A percentile compares a stretch with the other conserved stretches of the same genome.
phyloP scores from a whole-genome alignment of 305 asterid species.

The Fraxinus sp. region DNA sequence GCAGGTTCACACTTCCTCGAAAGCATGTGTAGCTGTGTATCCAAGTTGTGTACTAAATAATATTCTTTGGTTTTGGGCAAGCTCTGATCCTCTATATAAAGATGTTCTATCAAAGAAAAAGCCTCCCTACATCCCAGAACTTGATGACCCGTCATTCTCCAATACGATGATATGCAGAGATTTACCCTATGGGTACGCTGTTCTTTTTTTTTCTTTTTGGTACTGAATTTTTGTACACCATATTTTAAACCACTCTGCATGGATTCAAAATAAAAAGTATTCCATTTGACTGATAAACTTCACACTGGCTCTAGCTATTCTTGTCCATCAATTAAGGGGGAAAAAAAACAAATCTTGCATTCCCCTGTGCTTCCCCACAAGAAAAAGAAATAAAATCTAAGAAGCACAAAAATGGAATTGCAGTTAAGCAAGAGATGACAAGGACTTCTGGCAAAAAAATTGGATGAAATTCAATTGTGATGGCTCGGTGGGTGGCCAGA shows the following conservation, averaged over 20 bases:
- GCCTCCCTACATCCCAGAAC: constrained; percentile 81
- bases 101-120: constrained; percentile 52
- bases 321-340: not conserved
- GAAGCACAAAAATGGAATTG: not conserved
- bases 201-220: not conserved
- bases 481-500: not conserved
- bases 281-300: not conserved
- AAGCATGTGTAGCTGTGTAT: constrained; percentile 80
- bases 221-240: not conserved
- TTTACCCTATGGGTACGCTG: constrained; percentile 71
- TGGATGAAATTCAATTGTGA: not conserved
- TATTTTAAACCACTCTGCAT: not conserved
- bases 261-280: not conserved
- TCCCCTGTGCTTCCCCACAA: not conserved
- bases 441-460: not conserved
- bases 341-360: not conserved
- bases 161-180: constrained; percentile 61
- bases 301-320: not conserved
- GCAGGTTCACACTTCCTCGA: constrained; percentile 80
- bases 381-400: not conserved
- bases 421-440: not conserved
- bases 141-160: constrained; percentile 77
- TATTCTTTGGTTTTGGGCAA: constrained; percentile 95
- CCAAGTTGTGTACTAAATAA: constrained; percentile 82
- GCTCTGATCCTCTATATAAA: constrained; percentile 58